Percentiles rank a stretch among this genome's conserved stretches.
Evolutionary conservation across 2,329 filamentous ascomycete species (phyloP).

Genomic region (Arthrinium puccinioides): DNA sequence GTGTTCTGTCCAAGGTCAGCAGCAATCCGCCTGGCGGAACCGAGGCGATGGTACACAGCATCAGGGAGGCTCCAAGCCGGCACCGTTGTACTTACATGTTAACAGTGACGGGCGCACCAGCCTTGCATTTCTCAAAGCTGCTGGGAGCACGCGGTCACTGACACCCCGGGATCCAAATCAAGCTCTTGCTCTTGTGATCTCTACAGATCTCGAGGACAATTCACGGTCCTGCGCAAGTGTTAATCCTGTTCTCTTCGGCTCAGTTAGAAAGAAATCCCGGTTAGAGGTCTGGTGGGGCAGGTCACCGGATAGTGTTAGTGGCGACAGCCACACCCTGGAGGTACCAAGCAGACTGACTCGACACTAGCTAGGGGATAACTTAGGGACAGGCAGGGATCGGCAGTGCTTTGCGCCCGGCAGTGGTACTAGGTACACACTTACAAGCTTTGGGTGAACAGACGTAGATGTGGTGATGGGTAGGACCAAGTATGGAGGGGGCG

Average conservation of each 20-base stretch:
- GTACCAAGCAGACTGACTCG: conserved; percentile 20
- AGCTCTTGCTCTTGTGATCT: too few species aligned
- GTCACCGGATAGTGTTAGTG: conserved; percentile 23
- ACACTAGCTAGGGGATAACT: conserved; percentile 13
- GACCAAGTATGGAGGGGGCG: background rate
- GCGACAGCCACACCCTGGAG: conserved; percentile 19
- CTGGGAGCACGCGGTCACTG: too few species aligned
- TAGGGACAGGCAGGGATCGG: conserved; percentile 3
- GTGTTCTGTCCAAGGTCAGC: conserved; percentile 1
- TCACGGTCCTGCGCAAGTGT: conserved; percentile 14
- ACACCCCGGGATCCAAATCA: too few species aligned
- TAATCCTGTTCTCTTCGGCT: conserved; percentile 11
- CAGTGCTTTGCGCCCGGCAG: conserved; percentile 2
- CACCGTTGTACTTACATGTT: too few species aligned
- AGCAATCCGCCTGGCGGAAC: background rate
- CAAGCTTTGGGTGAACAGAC: background rate
- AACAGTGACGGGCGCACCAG: too few species aligned
- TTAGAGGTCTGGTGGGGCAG: conserved; percentile 18
- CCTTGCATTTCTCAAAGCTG: too few species aligned
- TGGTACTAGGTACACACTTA: background rate
- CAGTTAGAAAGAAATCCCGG: conserved; percentile 18
- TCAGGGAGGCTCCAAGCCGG: too few species aligned
- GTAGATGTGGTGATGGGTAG: background rate
- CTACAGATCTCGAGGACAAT: conserved; percentile 4
- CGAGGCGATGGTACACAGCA: conserved; percentile 2